Conservation (phyloP, 1,284 basidiomycete species). For the Pholiota adiposa region DNA sequence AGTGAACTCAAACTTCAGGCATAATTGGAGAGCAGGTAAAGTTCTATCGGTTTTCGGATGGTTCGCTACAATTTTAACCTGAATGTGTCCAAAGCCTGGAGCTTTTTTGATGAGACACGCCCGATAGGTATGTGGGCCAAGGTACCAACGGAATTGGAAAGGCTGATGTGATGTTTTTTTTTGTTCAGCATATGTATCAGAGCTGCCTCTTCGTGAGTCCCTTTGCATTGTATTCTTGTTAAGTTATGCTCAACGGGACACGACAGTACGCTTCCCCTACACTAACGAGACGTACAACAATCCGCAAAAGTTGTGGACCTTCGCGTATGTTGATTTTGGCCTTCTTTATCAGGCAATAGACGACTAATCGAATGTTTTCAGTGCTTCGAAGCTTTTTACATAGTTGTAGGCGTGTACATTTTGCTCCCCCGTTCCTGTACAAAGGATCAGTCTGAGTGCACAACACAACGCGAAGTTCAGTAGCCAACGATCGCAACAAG, state of each 20-base stretch:
- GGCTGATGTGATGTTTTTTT: neutral
- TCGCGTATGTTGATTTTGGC: conserved; percentile 43
- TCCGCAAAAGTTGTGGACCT: conserved; percentile 63
- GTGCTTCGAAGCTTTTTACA: conserved; percentile 19
- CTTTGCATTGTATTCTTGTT: conserved; percentile 13
- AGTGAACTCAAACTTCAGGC: conserved; percentile 57
- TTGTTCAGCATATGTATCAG: conserved; percentile 40
- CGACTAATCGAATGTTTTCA: conserved; percentile 1
- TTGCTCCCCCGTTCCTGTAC: no score
- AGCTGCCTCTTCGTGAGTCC: conserved; percentile 39
- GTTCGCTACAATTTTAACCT: neutral
- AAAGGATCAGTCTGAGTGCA: no score
- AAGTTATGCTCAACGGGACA: neutral
- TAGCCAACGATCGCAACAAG: no score
- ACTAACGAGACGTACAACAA: conserved; percentile 67
- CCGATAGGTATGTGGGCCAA: conserved; percentile 44
- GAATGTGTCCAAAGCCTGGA: conserved; percentile 40
- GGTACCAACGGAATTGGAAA: no score
- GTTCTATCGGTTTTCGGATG: neutral
- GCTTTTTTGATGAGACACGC: conserved; percentile 43
- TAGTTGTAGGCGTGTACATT: neutral
- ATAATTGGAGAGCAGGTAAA: conserved; percentile 61
- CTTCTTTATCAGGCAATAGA: neutral
- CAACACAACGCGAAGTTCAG: no score
- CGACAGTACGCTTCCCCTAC: conserved; percentile 59